phyloP scores from a whole-genome alignment of 2,329 filamentous ascomycete species.

The Fusarium marasasianum region DNA sequence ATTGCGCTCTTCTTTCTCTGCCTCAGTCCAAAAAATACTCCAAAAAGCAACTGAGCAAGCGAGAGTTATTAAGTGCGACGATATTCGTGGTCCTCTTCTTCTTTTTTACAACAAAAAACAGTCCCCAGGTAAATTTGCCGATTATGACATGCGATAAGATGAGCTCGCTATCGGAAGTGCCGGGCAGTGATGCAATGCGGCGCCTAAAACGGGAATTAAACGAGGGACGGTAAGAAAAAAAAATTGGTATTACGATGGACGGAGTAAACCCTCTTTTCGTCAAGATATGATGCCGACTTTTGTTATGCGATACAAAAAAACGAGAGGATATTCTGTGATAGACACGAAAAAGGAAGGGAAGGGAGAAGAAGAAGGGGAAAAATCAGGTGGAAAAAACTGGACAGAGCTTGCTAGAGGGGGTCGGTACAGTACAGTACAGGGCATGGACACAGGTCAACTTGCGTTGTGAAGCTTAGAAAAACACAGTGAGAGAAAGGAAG shows the following conservation, averaged over 20 bases:
- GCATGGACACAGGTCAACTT: background rate
- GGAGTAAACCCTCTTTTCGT: conserved; percentile 9
- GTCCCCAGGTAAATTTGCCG: background rate
- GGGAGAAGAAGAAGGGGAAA: conserved; percentile 1
- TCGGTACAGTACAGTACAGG: background rate
- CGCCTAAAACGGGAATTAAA: conserved; percentile 25
- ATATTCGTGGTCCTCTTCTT: background rate
- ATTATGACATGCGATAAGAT: conserved; percentile 19
- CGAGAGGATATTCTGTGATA: conserved; percentile 22
- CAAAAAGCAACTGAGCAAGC: background rate
- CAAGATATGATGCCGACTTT: background rate
- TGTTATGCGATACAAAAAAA: conserved; percentile 2
- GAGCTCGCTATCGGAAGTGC: conserved; percentile 23
- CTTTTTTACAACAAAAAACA: background rate
- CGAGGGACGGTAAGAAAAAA: conserved; percentile 5
- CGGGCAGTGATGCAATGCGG: conserved; percentile 21
- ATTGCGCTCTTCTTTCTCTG: background rate
- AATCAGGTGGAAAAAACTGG: conserved; percentile 3
- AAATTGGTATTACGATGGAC: background rate
- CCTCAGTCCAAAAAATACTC: background rate
- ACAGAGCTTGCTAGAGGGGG: background rate
- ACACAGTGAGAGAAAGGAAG: conserved; percentile 1
- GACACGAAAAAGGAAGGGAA: background rate
- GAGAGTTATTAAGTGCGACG: background rate
- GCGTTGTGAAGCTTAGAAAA: background rate